Evolutionary conservation across 2,329 filamentous ascomycete genomes (phyloP).

Genomic region (Fusarium nygamai): DNA sequence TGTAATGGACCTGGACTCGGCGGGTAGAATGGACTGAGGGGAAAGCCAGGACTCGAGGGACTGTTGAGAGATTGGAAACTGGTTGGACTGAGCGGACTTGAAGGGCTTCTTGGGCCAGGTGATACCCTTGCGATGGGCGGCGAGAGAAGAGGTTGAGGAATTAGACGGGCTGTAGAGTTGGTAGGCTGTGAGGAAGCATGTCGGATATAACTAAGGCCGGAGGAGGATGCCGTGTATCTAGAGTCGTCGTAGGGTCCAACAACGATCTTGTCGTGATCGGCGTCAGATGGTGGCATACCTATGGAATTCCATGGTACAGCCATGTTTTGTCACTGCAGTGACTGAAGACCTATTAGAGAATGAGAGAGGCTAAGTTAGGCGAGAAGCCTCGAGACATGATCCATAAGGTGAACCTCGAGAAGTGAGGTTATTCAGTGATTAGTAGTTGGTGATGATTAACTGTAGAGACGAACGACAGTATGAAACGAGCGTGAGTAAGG

Average conservation of each 20-base stretch:
- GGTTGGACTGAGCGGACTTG: conserved; percentile 30
- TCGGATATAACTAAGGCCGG: conserved; percentile 31
- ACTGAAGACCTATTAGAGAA: not conserved
- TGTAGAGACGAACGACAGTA: not conserved
- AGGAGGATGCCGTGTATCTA: conserved; percentile 27
- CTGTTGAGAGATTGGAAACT: conserved; percentile 23
- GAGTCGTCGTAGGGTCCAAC: conserved; percentile 28
- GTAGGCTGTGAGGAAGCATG: conserved; percentile 37
- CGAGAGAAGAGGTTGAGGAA: conserved; percentile 36
- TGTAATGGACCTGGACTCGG: conserved; percentile 19
- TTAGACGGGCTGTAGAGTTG: conserved; percentile 32
- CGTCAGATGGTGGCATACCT: conserved; percentile 19
- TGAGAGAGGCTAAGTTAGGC: not conserved
- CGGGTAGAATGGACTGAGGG: conserved; percentile 33
- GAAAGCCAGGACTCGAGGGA: conserved; percentile 33
- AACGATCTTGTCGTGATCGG: conserved; percentile 24
- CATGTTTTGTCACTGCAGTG: conserved; percentile 25
- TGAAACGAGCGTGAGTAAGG: not conserved
- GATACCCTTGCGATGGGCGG: conserved; percentile 32
- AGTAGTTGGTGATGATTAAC: not conserved
- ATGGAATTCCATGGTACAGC: conserved; percentile 33
- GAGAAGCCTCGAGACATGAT: conserved; percentile 19
- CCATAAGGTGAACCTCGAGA: not conserved
- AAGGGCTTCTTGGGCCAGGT: conserved; percentile 22
- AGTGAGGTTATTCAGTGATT: not conserved